Evolutionary conservation across 2,329 filamentous ascomycete species (phyloP), one percentile per base, ranked within the genome.

Genomic region (Colletotrichum scovillei): DNA sequence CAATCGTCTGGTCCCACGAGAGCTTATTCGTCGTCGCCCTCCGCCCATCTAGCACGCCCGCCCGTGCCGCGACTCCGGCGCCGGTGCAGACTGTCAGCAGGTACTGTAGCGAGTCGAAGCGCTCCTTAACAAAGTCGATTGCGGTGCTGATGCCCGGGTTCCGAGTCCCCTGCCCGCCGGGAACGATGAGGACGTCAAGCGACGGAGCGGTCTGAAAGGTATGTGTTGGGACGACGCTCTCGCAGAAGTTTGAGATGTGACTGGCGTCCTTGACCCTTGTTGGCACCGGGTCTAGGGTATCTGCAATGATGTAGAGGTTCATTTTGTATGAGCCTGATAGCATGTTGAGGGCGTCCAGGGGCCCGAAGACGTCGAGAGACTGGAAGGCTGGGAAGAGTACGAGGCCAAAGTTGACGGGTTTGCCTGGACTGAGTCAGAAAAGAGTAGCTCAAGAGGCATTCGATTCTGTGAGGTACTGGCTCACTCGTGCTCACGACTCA

Each of bases 31-130:
- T 89, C 6, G 90, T 92, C 0, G 89, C 90, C 5, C 80, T 81
- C 72, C 81, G 83, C 0, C 87, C 86, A 71, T 91, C 84, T 22
- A 92, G 78, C 3, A 91, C 78, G 0, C 89, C 89, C 0, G 88
- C 84, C 14, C 82, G 79, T 0, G 89, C 89, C 0, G 87, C 80
- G 3, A 90, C 79, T 2, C 85, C 84, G 0, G 87, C 81, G 0
- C 90, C 90, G 0, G 89, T 92, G 77, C 90, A 92, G 0, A 92
- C 85, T 0, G 88, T 90, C 11, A 92, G 79, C 3, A 89, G 74
- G 69, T 88, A 88, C 73, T 84, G 79, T 7, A 90, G 76, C 0
- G 79, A 77, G 0, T 83, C 81, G 72, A 83, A 86, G 8, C 78
- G 73, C 0, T 78, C 75, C 5, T 67, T 72, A 46, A 89, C 78